A percentile compares a stretch with the other conserved stretches of the same genome.
phyloP scores from a whole-genome alignment of 441 rosid species.

The Gossypium gossypioides region DNA sequence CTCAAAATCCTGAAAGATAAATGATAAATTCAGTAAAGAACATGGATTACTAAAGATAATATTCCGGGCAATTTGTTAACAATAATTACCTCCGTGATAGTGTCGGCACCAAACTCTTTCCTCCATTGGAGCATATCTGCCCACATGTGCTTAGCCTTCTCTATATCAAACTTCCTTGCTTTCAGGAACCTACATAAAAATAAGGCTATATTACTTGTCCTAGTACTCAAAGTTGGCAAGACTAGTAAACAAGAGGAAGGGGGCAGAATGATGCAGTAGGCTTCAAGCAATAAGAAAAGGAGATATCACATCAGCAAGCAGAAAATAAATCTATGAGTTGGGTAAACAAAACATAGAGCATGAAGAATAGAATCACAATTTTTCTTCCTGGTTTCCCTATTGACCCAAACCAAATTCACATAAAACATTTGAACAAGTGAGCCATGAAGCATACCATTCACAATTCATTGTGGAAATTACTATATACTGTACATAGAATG shows the following conservation, averaged over 20 bases:
- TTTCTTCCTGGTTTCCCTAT: neutral
- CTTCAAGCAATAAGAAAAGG: neutral
- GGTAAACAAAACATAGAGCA: neutral
- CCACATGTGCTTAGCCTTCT: conserved; percentile 98
- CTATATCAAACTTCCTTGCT: conserved; percentile 91
- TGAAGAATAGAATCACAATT: neutral
- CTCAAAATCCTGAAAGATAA: conserved; percentile 17
- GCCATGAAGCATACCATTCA: neutral
- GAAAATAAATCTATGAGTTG: neutral
- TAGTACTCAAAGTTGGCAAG: neutral
- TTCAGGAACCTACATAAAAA: conserved; percentile 58
- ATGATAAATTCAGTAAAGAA: conserved; percentile 12
- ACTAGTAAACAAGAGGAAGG: neutral
- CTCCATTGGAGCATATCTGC: conserved; percentile 97
- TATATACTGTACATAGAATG: neutral
- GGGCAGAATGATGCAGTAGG: neutral
- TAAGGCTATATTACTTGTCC: neutral
- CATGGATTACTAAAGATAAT: neutral
- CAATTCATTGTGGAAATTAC: neutral
- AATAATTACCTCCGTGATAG: conserved; percentile 56
- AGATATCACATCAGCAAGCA: neutral
- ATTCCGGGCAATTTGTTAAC: conserved; percentile 12
- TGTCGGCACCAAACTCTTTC: conserved; percentile 81
- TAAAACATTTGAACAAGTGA: neutral
- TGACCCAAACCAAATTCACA: neutral